Conservation (phyloP, 2,329 filamentous ascomycete species). For the Elsinoe perseae region DNA sequence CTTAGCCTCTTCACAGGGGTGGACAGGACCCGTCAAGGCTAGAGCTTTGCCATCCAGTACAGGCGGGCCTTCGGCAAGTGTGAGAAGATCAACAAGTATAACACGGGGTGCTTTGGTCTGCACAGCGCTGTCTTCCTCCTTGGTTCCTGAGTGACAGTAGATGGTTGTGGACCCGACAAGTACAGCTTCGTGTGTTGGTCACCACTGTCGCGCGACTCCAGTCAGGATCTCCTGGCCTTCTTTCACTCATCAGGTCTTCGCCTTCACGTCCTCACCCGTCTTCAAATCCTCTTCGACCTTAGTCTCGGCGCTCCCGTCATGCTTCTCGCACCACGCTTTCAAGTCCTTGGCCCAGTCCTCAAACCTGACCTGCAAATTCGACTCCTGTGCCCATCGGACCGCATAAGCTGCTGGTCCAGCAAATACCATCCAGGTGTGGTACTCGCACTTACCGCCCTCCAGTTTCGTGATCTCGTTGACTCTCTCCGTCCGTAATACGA, state of each 20-base stretch:
- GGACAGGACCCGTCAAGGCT: too few relatives aligned
- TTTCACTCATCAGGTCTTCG: neutral
- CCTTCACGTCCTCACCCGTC: neutral
- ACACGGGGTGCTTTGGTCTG: too few relatives aligned
- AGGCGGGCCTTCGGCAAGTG: too few relatives aligned
- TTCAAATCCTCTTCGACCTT: neutral
- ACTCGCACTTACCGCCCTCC: slow-evolving; percentile 29
- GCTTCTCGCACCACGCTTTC: slow-evolving; percentile 35
- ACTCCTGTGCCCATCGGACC: slow-evolving; percentile 37
- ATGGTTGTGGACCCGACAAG: too few relatives aligned
- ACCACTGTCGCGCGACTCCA: too few relatives aligned
- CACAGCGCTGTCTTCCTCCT: too few relatives aligned
- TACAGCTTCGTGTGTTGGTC: too few relatives aligned
- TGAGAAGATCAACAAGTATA: too few relatives aligned
- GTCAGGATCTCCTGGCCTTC: neutral
- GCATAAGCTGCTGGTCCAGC: slow-evolving; percentile 35
- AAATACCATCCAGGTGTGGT: slow-evolving; percentile 41
- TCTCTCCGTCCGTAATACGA: slow-evolving; percentile 37
- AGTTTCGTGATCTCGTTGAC: slow-evolving; percentile 42
- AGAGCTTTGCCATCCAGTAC: too few relatives aligned
- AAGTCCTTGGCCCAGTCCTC: slow-evolving; percentile 36
- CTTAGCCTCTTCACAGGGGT: too few relatives aligned
- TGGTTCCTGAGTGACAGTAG: too few relatives aligned
- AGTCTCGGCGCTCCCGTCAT: slow-evolving; percentile 15
- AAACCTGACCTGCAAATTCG: slow-evolving; percentile 33